These are phyloP conservation scores for Chenopodium suecicum DNA, from an alignment of 148 eudicot species.

Conservation along the genomic window DNA sequence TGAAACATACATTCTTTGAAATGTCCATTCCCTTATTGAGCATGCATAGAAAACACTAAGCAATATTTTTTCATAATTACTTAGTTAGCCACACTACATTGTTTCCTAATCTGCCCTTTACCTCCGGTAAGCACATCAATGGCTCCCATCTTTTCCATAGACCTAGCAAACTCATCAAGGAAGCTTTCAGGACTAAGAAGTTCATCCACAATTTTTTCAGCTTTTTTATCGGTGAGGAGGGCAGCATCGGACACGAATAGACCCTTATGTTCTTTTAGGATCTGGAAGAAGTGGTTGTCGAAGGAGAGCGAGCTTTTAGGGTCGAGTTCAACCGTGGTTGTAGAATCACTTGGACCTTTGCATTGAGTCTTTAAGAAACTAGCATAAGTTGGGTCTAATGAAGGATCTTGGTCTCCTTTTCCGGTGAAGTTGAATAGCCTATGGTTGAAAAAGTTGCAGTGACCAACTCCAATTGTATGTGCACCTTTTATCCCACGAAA, in stretches of 20 bases:
- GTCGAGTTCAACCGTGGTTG: conserved; percentile 25
- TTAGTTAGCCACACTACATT: conserved; percentile 26
- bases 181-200: conserved; percentile 10
- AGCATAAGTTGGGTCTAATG: conserved; percentile 27
- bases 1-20: no score
- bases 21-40: no score
- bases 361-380: conserved; percentile 14
- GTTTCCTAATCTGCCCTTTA: conserved; percentile 29
- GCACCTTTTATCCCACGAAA: conserved; percentile 15
- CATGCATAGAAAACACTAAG: no score
- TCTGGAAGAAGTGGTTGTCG: conserved; percentile 21
- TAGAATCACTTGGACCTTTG: conserved; percentile 5
- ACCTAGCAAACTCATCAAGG: conserved; percentile 24
- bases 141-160: conserved; percentile 32
- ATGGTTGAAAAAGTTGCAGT: conserved; percentile 13
- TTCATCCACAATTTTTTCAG: conserved; percentile 4
- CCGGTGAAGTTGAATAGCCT: conserved; percentile 29
- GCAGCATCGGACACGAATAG: conserved; percentile 33
- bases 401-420: conserved; percentile 25
- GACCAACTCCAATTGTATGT: conserved; percentile 31
- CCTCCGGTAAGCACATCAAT: conserved; percentile 24
- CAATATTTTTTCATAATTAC: neutral
- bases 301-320: conserved; percentile 19
- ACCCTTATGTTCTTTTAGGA: conserved; percentile 14
- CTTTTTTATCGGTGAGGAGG: conserved; percentile 19